phyloP scores from a whole-genome alignment of 2,329 filamentous ascomycete genomes.

The Colletotrichum agaves region DNA sequence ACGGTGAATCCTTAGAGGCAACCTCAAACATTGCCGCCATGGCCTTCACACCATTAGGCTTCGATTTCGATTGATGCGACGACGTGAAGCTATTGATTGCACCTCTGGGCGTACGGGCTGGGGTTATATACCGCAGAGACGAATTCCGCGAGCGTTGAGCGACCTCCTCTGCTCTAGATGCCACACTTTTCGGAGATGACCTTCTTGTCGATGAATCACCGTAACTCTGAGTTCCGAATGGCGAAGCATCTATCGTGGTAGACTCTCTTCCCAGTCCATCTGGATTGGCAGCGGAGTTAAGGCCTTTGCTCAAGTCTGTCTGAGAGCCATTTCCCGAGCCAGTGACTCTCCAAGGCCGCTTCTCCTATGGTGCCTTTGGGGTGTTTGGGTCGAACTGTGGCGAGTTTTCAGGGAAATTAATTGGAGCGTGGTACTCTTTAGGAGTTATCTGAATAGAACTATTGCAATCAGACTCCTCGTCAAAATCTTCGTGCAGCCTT shows the following conservation, averaged over 20 bases:
- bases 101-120: neutral
- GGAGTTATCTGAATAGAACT: conserved; percentile 28
- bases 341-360: neutral
- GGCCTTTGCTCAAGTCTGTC: too few species aligned
- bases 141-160: conserved; percentile 24
- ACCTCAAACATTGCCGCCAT: conserved; percentile 65
- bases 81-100: neutral
- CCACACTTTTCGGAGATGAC: conserved; percentile 20
- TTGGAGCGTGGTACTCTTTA: conserved; percentile 14
- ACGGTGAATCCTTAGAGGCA: conserved; percentile 42
- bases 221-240: neutral
- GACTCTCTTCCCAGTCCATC: neutral
- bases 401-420: neutral
- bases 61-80: conserved; percentile 41
- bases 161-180: conserved; percentile 19
- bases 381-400: neutral
- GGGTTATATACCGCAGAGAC: conserved; percentile 8
- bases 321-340: neutral
- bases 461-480: neutral
- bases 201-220: neutral
- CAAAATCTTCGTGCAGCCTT: neutral
- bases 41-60: conserved; percentile 54
- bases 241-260: neutral
- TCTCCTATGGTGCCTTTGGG: conserved; percentile 15
- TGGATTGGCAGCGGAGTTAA: neutral